Evolutionary conservation across 495 filamentous ascomycete genomes (phyloP).

Genomic region (Penicillium ochrochloron): DNA sequence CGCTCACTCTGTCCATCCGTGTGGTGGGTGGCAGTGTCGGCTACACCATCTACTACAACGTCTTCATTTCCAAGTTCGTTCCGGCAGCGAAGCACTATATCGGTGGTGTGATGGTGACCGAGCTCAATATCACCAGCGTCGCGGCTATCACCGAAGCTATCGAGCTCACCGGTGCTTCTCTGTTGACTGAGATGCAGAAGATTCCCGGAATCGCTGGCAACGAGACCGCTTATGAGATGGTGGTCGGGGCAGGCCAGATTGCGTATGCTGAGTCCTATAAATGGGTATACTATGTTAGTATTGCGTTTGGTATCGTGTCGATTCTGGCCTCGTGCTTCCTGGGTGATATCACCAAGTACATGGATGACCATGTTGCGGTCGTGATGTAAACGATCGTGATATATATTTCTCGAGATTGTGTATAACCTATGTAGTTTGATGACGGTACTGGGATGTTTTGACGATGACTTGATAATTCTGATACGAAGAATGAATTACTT

Average conservation of each 20-base stretch:
- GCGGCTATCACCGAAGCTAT: slow-evolving; percentile 53
- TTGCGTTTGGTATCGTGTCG: slow-evolving; percentile 68
- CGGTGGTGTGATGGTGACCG: slow-evolving; percentile 53
- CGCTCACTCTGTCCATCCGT: slow-evolving; percentile 73
- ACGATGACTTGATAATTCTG: neutral
- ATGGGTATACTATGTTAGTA: slow-evolving; percentile 69
- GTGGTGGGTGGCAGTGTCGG: slow-evolving; percentile 73
- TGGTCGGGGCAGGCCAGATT: slow-evolving; percentile 65
- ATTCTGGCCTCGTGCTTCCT: slow-evolving; percentile 66
- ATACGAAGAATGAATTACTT: slow-evolving; percentile 5
- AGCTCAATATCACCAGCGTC: slow-evolving; percentile 58
- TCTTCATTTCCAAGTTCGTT: slow-evolving; percentile 69
- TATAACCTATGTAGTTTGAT: neutral
- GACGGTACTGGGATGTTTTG: neutral
- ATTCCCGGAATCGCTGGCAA: slow-evolving; percentile 63
- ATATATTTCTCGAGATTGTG: slow-evolving; percentile 1
- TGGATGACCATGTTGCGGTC: slow-evolving; percentile 72
- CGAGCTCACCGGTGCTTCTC: slow-evolving; percentile 57
- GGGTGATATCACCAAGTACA: slow-evolving; percentile 66
- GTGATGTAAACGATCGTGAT: slow-evolving; percentile 49
- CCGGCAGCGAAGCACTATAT: slow-evolving; percentile 57
- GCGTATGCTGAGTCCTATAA: slow-evolving; percentile 68
- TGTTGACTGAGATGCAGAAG: slow-evolving; percentile 54
- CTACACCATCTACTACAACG: slow-evolving; percentile 77
- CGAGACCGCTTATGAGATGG: slow-evolving; percentile 55